These are phyloP conservation scores for Homolaphlyctis polyrhiza DNA, from an alignment of 371 early-diverging fungal genomes.

Conservation along the genomic window DNA sequence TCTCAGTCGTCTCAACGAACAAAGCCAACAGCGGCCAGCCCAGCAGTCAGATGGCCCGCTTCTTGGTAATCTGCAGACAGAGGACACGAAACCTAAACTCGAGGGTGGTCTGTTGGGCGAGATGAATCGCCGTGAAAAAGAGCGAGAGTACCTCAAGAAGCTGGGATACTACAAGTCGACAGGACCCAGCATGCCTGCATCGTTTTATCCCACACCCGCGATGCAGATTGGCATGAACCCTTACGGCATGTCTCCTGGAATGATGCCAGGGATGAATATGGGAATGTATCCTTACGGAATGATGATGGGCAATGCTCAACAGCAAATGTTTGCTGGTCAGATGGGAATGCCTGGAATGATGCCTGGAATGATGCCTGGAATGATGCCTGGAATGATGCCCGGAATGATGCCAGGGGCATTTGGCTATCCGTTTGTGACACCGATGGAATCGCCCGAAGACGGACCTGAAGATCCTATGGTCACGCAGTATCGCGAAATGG, in stretches of 20 bases:
- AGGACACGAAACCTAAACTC: conserved; percentile 25
- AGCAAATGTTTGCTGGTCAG: background rate
- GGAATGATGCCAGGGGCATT: background rate
- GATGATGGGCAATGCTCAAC: too few species aligned
- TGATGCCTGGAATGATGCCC: background rate
- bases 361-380: conserved; percentile 7
- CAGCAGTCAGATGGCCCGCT: conserved; percentile 22
- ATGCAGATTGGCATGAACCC: background rate
- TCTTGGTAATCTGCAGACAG: conserved; percentile 17
- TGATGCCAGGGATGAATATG: conserved; percentile 12
- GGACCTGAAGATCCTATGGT: conserved; percentile 22
- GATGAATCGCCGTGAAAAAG: conserved; percentile 37
- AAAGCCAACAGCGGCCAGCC: background rate
- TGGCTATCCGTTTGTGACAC: conserved; percentile 7
- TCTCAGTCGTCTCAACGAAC: background rate
- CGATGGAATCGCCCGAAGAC: conserved; percentile 13
- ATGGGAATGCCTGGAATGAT: conserved; percentile 11
- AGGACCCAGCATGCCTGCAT: conserved; percentile 17
- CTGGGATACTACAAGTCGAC: conserved; percentile 20
- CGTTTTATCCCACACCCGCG: conserved; percentile 7
- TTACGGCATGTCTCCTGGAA: conserved; percentile 8
- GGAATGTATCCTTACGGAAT: conserved; percentile 20
- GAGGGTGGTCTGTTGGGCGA: conserved; percentile 41
- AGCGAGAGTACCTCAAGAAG: conserved; percentile 30
- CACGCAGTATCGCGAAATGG: conserved; percentile 17